Conservation (phyloP, 2,329 filamentous ascomycete species). For the Pleomassaria siparia region DNA sequence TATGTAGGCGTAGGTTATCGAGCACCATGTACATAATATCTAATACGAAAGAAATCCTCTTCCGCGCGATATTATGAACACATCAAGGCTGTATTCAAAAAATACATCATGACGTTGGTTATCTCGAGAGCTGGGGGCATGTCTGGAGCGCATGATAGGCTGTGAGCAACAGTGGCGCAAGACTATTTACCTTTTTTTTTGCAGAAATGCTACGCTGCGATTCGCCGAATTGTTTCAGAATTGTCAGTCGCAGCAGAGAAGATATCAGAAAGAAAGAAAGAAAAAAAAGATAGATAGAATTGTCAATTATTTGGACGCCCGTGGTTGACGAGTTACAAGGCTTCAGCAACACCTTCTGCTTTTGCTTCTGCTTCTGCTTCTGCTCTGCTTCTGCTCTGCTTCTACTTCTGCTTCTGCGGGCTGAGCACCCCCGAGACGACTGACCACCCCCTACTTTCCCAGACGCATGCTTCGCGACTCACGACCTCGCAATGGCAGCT, state of each 20-base stretch:
- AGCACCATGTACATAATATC: background rate
- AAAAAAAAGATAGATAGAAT: background rate
- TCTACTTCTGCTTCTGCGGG: conserved; percentile 5
- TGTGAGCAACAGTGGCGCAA: conserved; percentile 1
- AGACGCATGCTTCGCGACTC: conserved; percentile 6
- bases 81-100: background rate
- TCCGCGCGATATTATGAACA: background rate
- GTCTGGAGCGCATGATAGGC: conserved; percentile 1
- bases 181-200: too few relatives aligned
- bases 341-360: too few relatives aligned
- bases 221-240: conserved; percentile 2
- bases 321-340: too few relatives aligned
- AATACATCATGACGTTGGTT: background rate
- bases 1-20: background rate
- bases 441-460: conserved; percentile 29
- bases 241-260: background rate
- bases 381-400: too few relatives aligned
- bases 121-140: background rate
- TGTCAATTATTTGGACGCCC: background rate
- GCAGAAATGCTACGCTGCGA: background rate
- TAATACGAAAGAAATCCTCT: background rate
- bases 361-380: too few relatives aligned
- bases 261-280: background rate
- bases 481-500: conserved; percentile 31
- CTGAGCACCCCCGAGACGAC: conserved; percentile 23